Evolutionary conservation across 164 flowering plant genomes (phyloP).

Genomic region (Hamamelis virginiana): DNA sequence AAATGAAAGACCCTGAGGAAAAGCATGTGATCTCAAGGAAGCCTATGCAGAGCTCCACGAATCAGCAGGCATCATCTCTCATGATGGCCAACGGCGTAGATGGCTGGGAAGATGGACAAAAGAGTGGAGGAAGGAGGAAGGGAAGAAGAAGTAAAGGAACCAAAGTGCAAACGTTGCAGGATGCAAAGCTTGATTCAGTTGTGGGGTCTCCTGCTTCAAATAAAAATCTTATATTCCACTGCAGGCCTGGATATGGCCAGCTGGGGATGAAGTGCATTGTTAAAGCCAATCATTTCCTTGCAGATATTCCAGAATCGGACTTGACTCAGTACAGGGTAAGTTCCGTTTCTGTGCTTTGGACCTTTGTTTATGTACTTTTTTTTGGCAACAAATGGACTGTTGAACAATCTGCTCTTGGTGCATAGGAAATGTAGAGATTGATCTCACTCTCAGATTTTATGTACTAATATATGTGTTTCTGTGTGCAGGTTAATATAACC

Average conservation of each 20-base stretch:
- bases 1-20: conserved; percentile 35
- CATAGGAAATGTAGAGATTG: neutral
- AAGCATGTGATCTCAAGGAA: conserved; percentile 34
- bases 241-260: conserved; percentile 40
- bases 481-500: conserved; percentile 41
- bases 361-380: too few relatives aligned
- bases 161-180: conserved; percentile 18
- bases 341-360: neutral
- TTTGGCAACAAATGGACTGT: neutral
- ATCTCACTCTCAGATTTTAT: too few relatives aligned
- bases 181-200: conserved; percentile 15
- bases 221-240: conserved; percentile 26
- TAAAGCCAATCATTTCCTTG: conserved; percentile 46
- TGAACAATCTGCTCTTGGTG: neutral
- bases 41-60: conserved; percentile 33
- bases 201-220: too few relatives aligned
- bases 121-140: conserved; percentile 27
- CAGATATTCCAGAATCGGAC: conserved; percentile 36
- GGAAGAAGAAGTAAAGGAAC: conserved; percentile 30
- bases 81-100: conserved; percentile 10
- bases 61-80: conserved; percentile 22
- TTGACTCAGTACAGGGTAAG: conserved; percentile 45
- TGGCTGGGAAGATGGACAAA: conserved; percentile 24
- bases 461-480: too few relatives aligned
- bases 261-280: conserved; percentile 40